Conservation (phyloP, 1,284 basidiomycete genomes). For the Laetiporus sulphureus region DNA sequence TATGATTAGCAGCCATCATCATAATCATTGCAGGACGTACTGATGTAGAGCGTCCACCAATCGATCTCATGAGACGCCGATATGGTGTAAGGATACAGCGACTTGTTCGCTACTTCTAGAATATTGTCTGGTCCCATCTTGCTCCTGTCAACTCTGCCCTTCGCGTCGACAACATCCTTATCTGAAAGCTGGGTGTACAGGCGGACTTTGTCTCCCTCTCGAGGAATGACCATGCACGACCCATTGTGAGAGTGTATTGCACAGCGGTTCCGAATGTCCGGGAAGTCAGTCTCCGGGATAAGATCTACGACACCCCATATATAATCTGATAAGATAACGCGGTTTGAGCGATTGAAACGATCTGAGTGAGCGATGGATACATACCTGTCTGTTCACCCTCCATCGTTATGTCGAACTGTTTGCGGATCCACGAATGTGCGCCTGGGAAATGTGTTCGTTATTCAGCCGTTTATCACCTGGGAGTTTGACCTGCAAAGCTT, state of each 20-base stretch:
- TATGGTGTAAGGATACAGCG: slow-evolving; percentile 65
- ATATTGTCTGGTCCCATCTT: slow-evolving; percentile 56
- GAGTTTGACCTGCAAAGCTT: not conserved
- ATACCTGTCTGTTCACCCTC: slow-evolving; percentile 69
- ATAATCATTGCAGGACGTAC: slow-evolving; percentile 18
- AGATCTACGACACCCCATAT: slow-evolving; percentile 80
- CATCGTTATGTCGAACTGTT: slow-evolving; percentile 59
- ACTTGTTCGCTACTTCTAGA: slow-evolving; percentile 59
- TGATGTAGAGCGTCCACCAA: slow-evolving; percentile 80
- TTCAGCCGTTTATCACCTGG: not conserved
- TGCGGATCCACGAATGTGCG: slow-evolving; percentile 80
- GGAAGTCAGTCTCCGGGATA: slow-evolving; percentile 68
- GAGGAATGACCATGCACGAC: slow-evolving; percentile 68
- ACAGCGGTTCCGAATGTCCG: slow-evolving; percentile 70
- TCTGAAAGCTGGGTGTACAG: slow-evolving; percentile 70
- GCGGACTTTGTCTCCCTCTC: slow-evolving; percentile 65
- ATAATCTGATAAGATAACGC: slow-evolving; percentile 36
- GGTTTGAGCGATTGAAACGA: not conserved
- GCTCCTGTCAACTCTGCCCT: slow-evolving; percentile 56
- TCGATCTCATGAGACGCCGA: slow-evolving; percentile 51
- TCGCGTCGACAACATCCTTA: slow-evolving; percentile 41
- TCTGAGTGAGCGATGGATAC: not conserved
- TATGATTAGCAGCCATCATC: not conserved
- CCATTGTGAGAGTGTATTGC: slow-evolving; percentile 54
- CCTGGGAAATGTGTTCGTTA: not conserved